Percentiles rank a stretch among this genome's conserved stretches.
Evolutionary conservation across 768 basidiomycete species (phyloP).

Genomic region (Rhodocollybia butyracea): DNA sequence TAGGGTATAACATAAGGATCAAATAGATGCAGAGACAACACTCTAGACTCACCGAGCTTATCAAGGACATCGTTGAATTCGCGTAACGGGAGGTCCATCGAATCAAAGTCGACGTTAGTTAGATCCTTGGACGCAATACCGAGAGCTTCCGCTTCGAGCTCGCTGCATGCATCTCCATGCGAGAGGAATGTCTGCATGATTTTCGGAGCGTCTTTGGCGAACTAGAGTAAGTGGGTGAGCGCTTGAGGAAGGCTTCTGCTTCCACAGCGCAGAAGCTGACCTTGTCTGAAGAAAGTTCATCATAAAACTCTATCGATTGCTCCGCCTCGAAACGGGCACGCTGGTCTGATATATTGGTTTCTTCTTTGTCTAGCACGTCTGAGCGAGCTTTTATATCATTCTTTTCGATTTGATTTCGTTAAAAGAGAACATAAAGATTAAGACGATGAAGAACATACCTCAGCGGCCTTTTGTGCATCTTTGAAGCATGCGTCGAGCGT

Average conservation of each 20-base stretch:
- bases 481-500: conserved; percentile 51
- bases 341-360: conserved; percentile 39
- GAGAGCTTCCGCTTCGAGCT: conserved; percentile 40
- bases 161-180: conserved; percentile 42
- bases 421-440: background rate
- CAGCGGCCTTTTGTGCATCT: conserved; percentile 33
- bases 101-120: conserved; percentile 26
- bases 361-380: conserved; percentile 32
- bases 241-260: too few relatives aligned
- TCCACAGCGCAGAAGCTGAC: conserved; percentile 16
- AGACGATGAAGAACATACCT: conserved; percentile 18
- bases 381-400: conserved; percentile 32
- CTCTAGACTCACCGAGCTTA: conserved; percentile 32
- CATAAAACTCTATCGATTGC: conserved; percentile 39
- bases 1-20: conserved; percentile 17
- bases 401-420: conserved; percentile 18
- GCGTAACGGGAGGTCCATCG: conserved; percentile 32
- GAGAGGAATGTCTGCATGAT: conserved; percentile 47
- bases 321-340: conserved; percentile 42
- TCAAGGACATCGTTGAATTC: conserved; percentile 41
- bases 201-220: conserved; percentile 40
- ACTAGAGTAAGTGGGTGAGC: conserved; percentile 27
- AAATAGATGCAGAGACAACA: background rate
- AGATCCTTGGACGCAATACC: conserved; percentile 32
- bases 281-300: conserved; percentile 37